Evolutionary conservation across 352 stramenopile genomes (phyloP), one percentile per base, ranked within the genome.

Genomic region (Globisporangium nunn): DNA sequence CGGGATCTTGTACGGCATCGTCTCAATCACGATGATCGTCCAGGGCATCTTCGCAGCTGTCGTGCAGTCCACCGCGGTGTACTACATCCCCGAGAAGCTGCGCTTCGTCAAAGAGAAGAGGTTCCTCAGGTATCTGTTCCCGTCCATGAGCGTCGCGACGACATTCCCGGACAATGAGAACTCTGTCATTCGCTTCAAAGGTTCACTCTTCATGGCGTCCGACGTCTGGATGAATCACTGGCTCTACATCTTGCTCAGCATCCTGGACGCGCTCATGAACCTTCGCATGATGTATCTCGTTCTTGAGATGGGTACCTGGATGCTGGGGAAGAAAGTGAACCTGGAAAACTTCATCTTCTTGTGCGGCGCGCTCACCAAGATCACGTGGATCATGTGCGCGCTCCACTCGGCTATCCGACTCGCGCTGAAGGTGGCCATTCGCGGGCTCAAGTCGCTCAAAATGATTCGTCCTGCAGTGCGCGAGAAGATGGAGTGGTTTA

Each of bases 301-400:
- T 2, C 62, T 75, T 8, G 54, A 80, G 33, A 70, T 81, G 11
- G 75, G 33, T 11, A 37, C 33, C 6, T 37, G 33, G 33, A 37
- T 37, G 33, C 33, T 37, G 6, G 33, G 33, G 33, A 37, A 37
- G 33, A 37, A 37, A 8, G 33, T 37, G 33, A 37, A 37, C 33
- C 10, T 37, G 33, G 33, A 37, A 8, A 37, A 37, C 33, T 37
- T 37, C 33, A 37, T 37, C 33, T 37, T 37, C 33, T 11, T 37
- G 33, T 37, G 33, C 33, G 33, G 33, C 33, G 33, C 33, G 33
- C 33, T 37, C 33, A 37, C 33, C 2, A 67, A 64, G 2, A 68
- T 81, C 43, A 80, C 75, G 52, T 85, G 75, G 75, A 63, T 83
- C 50, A 78, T 83, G 59, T 85, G 75, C 23, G 63, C 76, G 12